Percentiles rank a stretch among this genome's conserved stretches.
Conservation (phyloP, 2,329 filamentous ascomycete species). For the Cryphonectria nitschkei region DNA sequence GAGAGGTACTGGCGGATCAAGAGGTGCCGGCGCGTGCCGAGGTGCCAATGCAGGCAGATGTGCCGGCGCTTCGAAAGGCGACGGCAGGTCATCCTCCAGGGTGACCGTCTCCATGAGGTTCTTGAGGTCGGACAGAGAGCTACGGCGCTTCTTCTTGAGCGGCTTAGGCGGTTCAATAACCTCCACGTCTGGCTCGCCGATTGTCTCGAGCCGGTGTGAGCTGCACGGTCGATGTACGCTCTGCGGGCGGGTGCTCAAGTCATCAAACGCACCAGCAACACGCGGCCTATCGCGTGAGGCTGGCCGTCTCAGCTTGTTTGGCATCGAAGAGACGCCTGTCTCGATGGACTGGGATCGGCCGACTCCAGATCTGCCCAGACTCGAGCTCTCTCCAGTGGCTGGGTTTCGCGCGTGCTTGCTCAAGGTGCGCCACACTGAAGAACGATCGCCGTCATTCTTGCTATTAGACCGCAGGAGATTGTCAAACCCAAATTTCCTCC, state of each 20-base stretch:
- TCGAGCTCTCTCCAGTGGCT: conserved; percentile 63
- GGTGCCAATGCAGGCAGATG: background rate
- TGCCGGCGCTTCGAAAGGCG: background rate
- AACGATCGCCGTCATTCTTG: conserved; percentile 70
- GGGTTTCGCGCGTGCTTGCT: conserved; percentile 75
- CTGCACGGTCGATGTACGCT: conserved; percentile 55
- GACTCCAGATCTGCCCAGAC: conserved; percentile 68
- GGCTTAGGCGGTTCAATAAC: conserved; percentile 41
- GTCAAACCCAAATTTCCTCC: conserved; percentile 82
- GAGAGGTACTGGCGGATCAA: background rate
- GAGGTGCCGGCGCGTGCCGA: background rate
- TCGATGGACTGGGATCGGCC: conserved; percentile 80
- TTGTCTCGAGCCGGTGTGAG: conserved; percentile 60
- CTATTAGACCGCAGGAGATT: conserved; percentile 77
- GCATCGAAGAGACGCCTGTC: conserved; percentile 54
- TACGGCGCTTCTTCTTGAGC: conserved; percentile 81
- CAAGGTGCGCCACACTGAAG: conserved; percentile 83
- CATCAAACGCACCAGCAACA: conserved; percentile 65
- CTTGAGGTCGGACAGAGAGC: conserved; percentile 84
- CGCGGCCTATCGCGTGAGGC: conserved; percentile 64
- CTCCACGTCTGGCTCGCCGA: conserved; percentile 59
- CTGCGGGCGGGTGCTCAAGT: conserved; percentile 39
- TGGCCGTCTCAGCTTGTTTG: conserved; percentile 56
- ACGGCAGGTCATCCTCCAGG: conserved; percentile 43
- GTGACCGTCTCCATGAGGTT: conserved; percentile 64